Conservation (phyloP, 345 rosid species). For the Gossypioides kirkii region DNA sequence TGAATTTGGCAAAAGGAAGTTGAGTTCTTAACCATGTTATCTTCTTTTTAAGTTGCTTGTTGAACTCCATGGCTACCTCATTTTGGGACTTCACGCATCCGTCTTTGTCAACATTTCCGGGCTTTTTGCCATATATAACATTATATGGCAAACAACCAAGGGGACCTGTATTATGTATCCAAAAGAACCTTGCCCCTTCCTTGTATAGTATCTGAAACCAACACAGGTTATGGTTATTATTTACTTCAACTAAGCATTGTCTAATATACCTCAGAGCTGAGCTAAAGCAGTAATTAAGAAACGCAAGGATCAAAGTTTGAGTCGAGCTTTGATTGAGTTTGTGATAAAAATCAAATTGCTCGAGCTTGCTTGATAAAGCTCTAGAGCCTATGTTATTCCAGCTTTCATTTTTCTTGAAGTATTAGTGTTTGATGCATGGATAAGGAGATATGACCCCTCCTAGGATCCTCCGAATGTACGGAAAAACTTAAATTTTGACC, state of each 20-base stretch:
- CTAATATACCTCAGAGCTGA: not conserved
- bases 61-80: constrained; percentile 57
- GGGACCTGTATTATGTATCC: constrained; percentile 1
- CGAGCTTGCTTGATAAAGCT: not conserved
- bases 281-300: not conserved
- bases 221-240: not conserved
- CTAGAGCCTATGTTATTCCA: no score
- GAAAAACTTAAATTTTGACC: no score
- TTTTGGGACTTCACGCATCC: constrained; percentile 64
- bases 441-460: not conserved
- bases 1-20: constrained; percentile 41
- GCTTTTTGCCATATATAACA: not conserved
- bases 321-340: not conserved
- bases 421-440: not conserved
- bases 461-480: not conserved
- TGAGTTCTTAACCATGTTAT: constrained; percentile 34
- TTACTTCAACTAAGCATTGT: not conserved
- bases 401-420: no score
- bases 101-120: constrained; percentile 29
- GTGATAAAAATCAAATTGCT: not conserved
- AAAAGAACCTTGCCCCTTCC: not conserved
- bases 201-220: not conserved
- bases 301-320: not conserved
- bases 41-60: constrained; percentile 46
- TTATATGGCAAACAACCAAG: not conserved